Evolutionary conservation across 2,329 filamentous ascomycete species (phyloP).

Genomic region (Penicillium sp.): DNA sequence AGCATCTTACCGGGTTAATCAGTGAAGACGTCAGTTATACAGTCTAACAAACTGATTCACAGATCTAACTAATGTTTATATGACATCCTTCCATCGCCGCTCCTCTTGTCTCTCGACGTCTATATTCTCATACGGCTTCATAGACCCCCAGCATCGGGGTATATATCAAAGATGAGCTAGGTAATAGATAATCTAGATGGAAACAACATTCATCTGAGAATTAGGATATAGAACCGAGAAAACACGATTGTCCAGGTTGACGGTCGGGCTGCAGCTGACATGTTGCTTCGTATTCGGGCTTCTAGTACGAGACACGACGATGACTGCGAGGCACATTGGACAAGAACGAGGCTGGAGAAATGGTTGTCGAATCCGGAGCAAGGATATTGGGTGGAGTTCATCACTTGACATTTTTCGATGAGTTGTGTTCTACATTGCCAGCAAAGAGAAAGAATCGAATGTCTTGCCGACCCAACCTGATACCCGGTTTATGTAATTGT

Average conservation of each 20-base stretch:
- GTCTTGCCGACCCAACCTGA: background rate
- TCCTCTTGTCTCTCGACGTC: too few species aligned
- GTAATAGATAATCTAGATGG: background rate
- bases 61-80: background rate
- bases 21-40: background rate
- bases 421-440: background rate
- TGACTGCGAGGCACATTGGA: background rate
- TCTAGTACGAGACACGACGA: background rate
- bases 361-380: too few species aligned
- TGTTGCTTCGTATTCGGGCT: too few species aligned
- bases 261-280: background rate
- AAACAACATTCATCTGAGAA: background rate
- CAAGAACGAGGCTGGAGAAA: background rate
- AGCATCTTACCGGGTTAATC: fast-evolving
- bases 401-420: background rate
- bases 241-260: too few species aligned
- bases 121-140: background rate
- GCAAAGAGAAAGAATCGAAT: background rate
- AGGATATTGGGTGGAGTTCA: background rate
- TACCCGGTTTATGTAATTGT: background rate
- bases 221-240: background rate
- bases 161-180: background rate
- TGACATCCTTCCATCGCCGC: background rate
- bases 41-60: background rate
- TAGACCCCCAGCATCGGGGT: background rate